Conservation (phyloP, 2,329 filamentous ascomycete genomes). For the Sclerotiophoma versabilis region DNA sequence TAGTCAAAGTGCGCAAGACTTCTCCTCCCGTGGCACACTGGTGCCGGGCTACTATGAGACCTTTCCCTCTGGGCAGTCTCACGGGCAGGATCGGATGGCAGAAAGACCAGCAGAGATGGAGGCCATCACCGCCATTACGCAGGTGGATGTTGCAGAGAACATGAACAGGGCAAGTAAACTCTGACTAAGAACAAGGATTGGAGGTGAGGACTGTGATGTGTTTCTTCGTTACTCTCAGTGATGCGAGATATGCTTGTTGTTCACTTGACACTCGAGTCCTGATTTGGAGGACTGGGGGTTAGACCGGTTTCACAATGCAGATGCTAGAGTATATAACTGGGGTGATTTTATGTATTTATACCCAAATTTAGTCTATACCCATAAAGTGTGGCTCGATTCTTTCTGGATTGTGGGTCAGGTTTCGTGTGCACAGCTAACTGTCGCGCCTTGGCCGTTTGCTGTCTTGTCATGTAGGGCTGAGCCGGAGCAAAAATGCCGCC, state of each 20-base stretch:
- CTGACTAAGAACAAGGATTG: neutral
- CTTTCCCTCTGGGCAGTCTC: neutral
- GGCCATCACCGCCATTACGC: neutral
- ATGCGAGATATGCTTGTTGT: neutral
- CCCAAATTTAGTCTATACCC: no score
- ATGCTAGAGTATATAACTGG: neutral
- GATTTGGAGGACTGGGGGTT: neutral
- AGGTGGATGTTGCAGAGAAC: neutral
- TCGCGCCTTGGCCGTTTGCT: no score
- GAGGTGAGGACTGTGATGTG: neutral
- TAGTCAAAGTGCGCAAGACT: neutral
- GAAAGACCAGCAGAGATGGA: conserved; percentile 13
- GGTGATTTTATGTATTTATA: neutral
- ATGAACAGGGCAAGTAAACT: neutral
- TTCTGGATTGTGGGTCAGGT: no score
- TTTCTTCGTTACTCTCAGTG: neutral
- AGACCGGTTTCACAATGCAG: neutral
- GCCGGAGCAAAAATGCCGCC: no score
- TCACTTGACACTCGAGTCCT: neutral
- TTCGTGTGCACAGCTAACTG: neutral
- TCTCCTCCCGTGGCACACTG: neutral
- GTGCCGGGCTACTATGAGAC: conserved; percentile 7
- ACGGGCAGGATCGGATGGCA: neutral
- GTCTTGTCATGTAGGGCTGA: no score
- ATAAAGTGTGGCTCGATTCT: no score